Base-by-base conservation (phyloP, 352 stramenopile genomes). In the Globisporangium irregulare region DNA sequence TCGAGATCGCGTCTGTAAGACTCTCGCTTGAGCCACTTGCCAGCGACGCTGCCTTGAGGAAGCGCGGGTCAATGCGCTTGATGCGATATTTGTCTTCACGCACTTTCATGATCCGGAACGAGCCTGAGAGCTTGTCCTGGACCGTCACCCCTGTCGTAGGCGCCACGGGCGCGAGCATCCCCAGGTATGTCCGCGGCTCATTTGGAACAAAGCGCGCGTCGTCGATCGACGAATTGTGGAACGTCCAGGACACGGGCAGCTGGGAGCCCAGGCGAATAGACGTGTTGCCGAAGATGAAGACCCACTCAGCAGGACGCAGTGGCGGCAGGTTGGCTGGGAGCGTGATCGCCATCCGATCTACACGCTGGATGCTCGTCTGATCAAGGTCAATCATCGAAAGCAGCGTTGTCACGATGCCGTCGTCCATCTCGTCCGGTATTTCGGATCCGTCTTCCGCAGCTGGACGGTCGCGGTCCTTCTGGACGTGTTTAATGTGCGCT, bases 311-410 rank as follows among this genome's bases (percentile, higher is more conserved):
- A 1, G 74, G 73, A 1, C 80, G 78, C 0, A 79, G 63, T 0
- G 82, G 80, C 6, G 75, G 72, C 2, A 87, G 56, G 32, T 79
- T 83, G 14, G 64, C 65, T 8, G 86, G 84, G 22, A 92, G 73
- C 3, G 82, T 68, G 34, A 75, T 73, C 0, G 85, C 85, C 67
- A 89, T 74, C 56, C 82, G 81, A 46, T 94, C 87, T 14, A 91
- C 79, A 9, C 82, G 81, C 68, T 91, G 83, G 25, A 94, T 89
- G 24, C 70, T 82, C 9, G 76, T 61, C 24, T 77, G 80, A 58
- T 93, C 85, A 15, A 93, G 72, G 41, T 94, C 87, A 62, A 92
- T 87, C 87, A 94, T 92, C 1, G 87, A 77, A 38, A 94, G 56
- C 32, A 94, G 67, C n/a, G 85, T 86, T 7, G 74, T 73, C 29